A percentile compares a stretch with the other conserved stretches of the same genome.
Evolutionary conservation across 164 flowering plant species (phyloP).

Genomic region (Stephania japonica): DNA sequence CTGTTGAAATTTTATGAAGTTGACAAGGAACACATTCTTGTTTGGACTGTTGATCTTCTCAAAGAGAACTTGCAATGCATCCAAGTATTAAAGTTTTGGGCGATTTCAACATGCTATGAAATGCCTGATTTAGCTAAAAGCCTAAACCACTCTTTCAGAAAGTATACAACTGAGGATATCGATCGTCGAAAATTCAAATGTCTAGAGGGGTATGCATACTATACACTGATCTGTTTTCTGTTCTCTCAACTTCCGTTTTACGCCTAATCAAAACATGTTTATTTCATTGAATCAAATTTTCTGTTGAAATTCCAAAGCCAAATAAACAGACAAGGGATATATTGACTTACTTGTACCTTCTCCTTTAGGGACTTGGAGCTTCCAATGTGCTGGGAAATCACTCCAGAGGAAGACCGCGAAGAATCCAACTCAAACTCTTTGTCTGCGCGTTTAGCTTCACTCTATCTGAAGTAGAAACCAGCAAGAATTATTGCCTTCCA

Average conservation of each 20-base stretch:
- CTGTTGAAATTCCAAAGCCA: background rate
- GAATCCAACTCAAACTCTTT: background rate
- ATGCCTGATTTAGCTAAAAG: slow-evolving; percentile 14
- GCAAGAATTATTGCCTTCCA: background rate
- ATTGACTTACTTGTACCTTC: background rate
- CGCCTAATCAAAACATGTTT: background rate
- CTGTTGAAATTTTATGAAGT: slow-evolving; percentile 28
- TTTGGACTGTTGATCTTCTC: slow-evolving; percentile 38
- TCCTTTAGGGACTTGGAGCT: slow-evolving; percentile 15
- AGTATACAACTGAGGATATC: slow-evolving; percentile 13
- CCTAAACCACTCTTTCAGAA: slow-evolving; percentile 13
- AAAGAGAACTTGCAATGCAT: slow-evolving; percentile 17
- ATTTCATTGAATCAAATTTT: background rate
- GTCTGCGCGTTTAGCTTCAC: background rate
- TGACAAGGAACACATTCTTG: slow-evolving; percentile 14
- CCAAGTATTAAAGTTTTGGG: slow-evolving; percentile 37
- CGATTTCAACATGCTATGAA: slow-evolving; percentile 14
- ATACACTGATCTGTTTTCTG: background rate
- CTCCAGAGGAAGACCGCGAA: background rate
- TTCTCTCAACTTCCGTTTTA: background rate
- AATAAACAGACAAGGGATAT: background rate
- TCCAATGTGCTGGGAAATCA: slow-evolving; percentile 20
- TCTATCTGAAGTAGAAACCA: slow-evolving; percentile 6
- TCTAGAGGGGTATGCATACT: slow-evolving; percentile 19
- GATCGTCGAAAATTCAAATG: slow-evolving; percentile 14